These are phyloP conservation scores for Quercus glauca DNA, from an alignment of 306 rosid genomes.

Conservation along the genomic window DNA sequence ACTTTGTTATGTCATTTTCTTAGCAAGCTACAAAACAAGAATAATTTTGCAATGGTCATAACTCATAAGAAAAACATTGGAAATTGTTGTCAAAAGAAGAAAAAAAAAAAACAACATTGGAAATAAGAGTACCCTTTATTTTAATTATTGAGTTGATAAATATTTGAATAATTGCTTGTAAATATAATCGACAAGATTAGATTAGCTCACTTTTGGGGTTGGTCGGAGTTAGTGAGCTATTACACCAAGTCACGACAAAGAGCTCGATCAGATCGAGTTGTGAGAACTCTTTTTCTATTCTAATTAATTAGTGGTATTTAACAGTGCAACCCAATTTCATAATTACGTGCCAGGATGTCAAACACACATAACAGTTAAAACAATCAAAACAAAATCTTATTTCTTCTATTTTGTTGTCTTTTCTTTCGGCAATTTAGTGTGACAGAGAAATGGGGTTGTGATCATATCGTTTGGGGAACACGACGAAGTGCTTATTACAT, in stretches of 20 bases:
- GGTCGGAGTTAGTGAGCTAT: slow-evolving; percentile 32
- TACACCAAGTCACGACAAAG: slow-evolving; percentile 36
- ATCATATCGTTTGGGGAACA: slow-evolving; percentile 15
- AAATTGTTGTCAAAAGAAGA: background rate
- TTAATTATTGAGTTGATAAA: slow-evolving; percentile 32
- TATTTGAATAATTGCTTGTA: slow-evolving; percentile 1
- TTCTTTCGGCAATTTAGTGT: slow-evolving; percentile 37
- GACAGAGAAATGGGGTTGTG: slow-evolving; percentile 18
- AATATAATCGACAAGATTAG: slow-evolving; percentile 24
- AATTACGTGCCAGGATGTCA: slow-evolving; percentile 66
- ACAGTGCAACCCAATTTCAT: slow-evolving; percentile 26
- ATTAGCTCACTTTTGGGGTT: slow-evolving; percentile 24
- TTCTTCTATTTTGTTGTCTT: slow-evolving; percentile 64
- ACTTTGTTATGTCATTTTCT: slow-evolving; percentile 31
- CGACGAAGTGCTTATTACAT: slow-evolving; percentile 27
- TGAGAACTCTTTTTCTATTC: slow-evolving; percentile 17
- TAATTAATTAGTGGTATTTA: slow-evolving; percentile 17
- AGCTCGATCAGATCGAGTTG: slow-evolving; percentile 47
- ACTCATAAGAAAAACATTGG: no score
- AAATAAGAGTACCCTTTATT: slow-evolving; percentile 25
- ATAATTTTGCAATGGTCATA: no score
- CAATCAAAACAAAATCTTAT: slow-evolving; percentile 46
- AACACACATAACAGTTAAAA: slow-evolving; percentile 37
- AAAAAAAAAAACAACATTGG: slow-evolving; percentile 18
- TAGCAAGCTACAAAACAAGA: slow-evolving; percentile 29